These are phyloP conservation scores for Chlorencoelia australis DNA, from an alignment of 2,329 filamentous ascomycete genomes.

Conservation along the genomic window DNA sequence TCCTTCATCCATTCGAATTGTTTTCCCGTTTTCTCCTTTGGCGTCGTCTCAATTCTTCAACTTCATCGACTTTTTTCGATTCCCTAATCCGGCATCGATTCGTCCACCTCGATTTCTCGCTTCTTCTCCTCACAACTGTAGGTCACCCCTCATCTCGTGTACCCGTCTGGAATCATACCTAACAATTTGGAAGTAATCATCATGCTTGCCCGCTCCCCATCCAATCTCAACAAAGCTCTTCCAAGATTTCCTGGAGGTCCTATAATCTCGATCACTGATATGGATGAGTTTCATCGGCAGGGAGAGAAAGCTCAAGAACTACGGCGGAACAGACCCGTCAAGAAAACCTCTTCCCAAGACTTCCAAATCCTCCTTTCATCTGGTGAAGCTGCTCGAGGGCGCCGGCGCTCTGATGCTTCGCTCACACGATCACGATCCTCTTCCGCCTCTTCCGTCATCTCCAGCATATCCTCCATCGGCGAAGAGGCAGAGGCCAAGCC, in stretches of 20 bases:
- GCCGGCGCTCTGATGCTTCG: constrained; percentile 1
- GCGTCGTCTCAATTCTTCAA: no score
- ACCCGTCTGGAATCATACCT: no score
- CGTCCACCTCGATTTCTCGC: no score
- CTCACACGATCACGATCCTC: not conserved
- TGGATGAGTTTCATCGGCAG: constrained; percentile 4
- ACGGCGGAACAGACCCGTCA: constrained; percentile 3
- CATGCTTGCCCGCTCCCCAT: no score
- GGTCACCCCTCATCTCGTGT: no score
- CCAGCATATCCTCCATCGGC: not conserved
- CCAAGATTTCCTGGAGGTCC: constrained; percentile 2
- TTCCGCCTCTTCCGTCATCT: no score
- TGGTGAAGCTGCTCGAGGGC: constrained; percentile 3
- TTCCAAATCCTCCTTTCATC: constrained; percentile 5
- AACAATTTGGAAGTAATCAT: no score
- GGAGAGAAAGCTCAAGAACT: constrained; percentile 5
- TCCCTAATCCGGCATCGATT: no score
- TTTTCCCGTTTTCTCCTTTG: no score
- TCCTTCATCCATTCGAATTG: no score
- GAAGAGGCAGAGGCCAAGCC: not conserved
- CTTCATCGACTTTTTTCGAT: no score
- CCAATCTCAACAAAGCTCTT: not conserved
- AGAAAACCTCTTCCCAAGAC: constrained; percentile 5
- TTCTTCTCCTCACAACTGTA: no score
- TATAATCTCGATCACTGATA: constrained; percentile 7